Base-by-base conservation (phyloP, 2,329 filamentous ascomycete species). In the Aspergillus quadrilineatus region DNA sequence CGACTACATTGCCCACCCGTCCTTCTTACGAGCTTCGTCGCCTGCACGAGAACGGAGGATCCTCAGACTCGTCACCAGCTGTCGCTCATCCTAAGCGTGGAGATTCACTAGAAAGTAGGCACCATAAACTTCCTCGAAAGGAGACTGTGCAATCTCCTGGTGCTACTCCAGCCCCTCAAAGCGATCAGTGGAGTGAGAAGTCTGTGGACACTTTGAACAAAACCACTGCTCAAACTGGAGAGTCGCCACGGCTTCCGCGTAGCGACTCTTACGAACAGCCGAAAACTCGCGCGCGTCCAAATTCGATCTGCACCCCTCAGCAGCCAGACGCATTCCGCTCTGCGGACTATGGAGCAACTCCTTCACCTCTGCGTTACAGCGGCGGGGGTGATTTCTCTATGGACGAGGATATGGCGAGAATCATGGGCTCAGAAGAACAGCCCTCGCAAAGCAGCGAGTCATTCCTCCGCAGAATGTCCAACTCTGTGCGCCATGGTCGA, bases 361-460 rank as follows among this genome's bases (percentile, higher is more conserved):
- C 88, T 8, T 86, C 86, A 65, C 77, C 90, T 60, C 85, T 88
- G 62, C 82, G 87, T 67, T 90, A 84, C 59, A 96, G 89, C 73
- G 82, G 84, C 43, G 90, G 90, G 51, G 90, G 87, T 53, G 92
- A 96, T 63, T 94, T 97, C 68, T 94, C 89, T 58, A 86, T 96
- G 87, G 93, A 97, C 63, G 92, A 97, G 73, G 94, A 97, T 69
- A 91, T 97, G 85, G 89, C 90, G 53, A 88, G 92, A 56, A 93
- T 97, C 56, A 80, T 96, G 58, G 89, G 86, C 41, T 87, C 85
- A 17, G 90, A 93, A 58, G 89, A 92, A 48, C 53, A 61, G 8
- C 50, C 50, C 45, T 69, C 71, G 26, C 62, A 74, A 65, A 80
- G 82, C 43, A 88, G 86, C 32, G 87, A 90, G 28, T 93, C 90